phyloP scores from a whole-genome alignment of 1,139 yeast species.

The Taphrina confusa region DNA sequence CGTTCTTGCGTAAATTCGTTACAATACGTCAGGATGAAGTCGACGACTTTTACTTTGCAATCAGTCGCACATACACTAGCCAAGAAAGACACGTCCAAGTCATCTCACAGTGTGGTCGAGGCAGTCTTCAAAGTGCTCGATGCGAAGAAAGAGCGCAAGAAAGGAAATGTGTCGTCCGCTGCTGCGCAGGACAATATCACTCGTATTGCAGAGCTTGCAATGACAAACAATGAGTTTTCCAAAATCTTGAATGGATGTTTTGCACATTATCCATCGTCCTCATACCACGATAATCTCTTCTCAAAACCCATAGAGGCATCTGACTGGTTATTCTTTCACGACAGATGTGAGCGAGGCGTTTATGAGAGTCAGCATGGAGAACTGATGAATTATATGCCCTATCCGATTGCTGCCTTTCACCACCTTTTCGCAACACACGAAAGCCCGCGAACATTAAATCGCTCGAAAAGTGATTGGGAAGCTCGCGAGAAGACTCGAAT shows the following conservation, averaged over 20 bases:
- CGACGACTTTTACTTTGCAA: constrained; percentile 15
- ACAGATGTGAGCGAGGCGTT: constrained; percentile 52
- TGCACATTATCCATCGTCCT: constrained; percentile 57
- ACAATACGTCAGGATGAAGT: constrained; percentile 49
- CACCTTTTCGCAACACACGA: constrained; percentile 59
- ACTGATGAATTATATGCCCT: constrained; percentile 57
- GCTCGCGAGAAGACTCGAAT: constrained; percentile 38
- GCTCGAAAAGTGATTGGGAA: constrained; percentile 40
- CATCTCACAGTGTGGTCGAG: constrained; percentile 32
- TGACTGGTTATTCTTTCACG: constrained; percentile 79
- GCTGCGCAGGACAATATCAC: constrained; percentile 48
- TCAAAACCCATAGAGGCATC: constrained; percentile 64
- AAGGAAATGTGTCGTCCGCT: constrained; percentile 6
- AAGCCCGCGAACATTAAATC: constrained; percentile 34
- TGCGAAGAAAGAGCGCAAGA: constrained; percentile 30
- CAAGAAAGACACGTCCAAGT: constrained; percentile 36
- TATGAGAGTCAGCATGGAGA: constrained; percentile 54
- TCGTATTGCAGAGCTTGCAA: constrained; percentile 54
- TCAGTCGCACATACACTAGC: constrained; percentile 33
- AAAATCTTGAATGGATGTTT: constrained; percentile 57
- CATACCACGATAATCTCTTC: constrained; percentile 66
- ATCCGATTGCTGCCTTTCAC: constrained; percentile 66
- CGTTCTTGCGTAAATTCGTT: constrained; percentile 81
- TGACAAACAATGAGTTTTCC: constrained; percentile 56
- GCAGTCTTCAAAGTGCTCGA: constrained; percentile 23